Evolutionary conservation across 495 filamentous ascomycete species (phyloP), one percentile per base, ranked within the genome.

Genomic region (Tetracladium setigerum): DNA sequence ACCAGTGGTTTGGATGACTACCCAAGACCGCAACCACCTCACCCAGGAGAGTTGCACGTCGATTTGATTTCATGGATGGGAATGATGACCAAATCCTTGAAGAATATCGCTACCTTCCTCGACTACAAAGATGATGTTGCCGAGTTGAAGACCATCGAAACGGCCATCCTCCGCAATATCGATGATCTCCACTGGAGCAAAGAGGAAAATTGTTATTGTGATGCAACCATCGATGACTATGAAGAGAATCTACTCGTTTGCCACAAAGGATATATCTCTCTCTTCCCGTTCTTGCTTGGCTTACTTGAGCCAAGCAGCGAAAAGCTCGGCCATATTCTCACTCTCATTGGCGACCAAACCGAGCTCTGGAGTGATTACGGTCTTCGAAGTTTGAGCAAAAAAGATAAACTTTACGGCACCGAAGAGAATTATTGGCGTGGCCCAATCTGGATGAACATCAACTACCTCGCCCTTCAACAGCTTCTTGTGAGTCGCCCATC

Each of bases 381-480:
- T 19, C 74, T 97, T 44, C 76, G 92, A 40, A 95, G 88, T 63
- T 61, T 98, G 63, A 95, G 89, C 64, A 84, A 84, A 70, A 77
- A 76, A 48, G 84, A 92, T 50, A 74, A 83, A 59, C 76, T 85
- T 54, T 96, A 95, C 58, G 87, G 81, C 14, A 95, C 87, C 0
- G 87, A 72, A 3, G 92, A 98, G 72, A 95, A 98, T 56, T 98
- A 98, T 68, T 98, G 92, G 92, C 73, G 89, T 44, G 87, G 89
- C 46, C 92, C 92, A 6, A 73, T 98, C 4, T 98, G 92, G 92
- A 86, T 98, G 50, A 95, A 95, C 56, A 94, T 98, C 47, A 98
- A 98, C 63, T 97, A 95, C 57, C 70, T 98, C 45, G 83, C 85
- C 33, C 71, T 97, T 44, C 75, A 78, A 54, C 78, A 85, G 57